phyloP scores from a whole-genome alignment of 352 stramenopile genomes.

The Nothophytophthora sp. region DNA sequence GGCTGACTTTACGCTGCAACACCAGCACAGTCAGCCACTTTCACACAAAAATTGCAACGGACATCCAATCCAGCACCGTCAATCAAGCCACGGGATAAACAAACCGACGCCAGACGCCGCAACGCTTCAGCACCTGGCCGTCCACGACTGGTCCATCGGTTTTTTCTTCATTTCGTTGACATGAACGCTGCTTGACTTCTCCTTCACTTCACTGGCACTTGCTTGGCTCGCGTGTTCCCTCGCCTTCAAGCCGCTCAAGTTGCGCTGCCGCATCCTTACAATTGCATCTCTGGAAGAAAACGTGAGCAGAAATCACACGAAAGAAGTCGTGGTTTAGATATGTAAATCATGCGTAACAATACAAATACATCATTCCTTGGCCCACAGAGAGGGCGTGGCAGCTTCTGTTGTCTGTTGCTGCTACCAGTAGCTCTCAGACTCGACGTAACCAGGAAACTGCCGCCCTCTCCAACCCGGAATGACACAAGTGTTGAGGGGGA shows the following conservation, averaged over 20 bases:
- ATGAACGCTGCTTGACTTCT: conserved; percentile 12
- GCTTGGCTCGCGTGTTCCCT: conserved; percentile 11
- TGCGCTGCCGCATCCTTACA: conserved; percentile 31
- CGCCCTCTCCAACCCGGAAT: conserved; percentile 3
- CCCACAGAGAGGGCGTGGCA: conserved; percentile 12
- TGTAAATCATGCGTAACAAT: conserved; percentile 26
- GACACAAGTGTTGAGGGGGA: conserved; percentile 6
- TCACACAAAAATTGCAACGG: conserved; percentile 5
- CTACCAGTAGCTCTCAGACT: conserved; percentile 6
- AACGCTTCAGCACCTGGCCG: conserved; percentile 1
- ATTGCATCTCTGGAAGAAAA: conserved; percentile 36
- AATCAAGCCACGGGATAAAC: neutral
- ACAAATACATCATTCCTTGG: conserved; percentile 21
- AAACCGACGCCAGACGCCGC: conserved; percentile 7
- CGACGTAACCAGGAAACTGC: conserved; percentile 29
- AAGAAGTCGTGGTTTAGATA: conserved; percentile 32
- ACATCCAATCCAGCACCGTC: neutral
- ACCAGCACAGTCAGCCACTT: too few relatives aligned
- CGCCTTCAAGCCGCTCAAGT: conserved; percentile 34
- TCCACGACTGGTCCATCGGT: conserved; percentile 8
- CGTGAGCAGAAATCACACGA: conserved; percentile 18
- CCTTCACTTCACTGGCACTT: conserved; percentile 18
- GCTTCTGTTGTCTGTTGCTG: conserved; percentile 17
- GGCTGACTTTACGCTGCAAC: too few relatives aligned
- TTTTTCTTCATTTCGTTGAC: conserved; percentile 23